Evolutionary conservation across 169 alveolate species (phyloP).

Genomic region (Plasmodium relictum): DNA sequence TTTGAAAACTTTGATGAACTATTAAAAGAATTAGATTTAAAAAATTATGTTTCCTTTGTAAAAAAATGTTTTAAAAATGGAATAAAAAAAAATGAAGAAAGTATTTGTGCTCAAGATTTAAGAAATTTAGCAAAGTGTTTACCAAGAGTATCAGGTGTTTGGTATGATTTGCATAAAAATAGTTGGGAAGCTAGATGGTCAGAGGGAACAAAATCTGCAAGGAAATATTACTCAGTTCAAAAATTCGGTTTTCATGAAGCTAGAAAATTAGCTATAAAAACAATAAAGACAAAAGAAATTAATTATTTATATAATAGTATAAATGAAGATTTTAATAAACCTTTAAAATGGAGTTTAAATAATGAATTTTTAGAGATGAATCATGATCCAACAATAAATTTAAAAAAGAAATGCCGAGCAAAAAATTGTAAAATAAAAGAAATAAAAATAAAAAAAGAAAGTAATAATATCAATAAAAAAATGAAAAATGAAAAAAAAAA

Average conservation of each 20-base stretch:
- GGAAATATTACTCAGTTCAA: slow-evolving; percentile 85
- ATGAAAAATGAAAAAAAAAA: slow-evolving; percentile 20
- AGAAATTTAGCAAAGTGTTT: slow-evolving; percentile 84
- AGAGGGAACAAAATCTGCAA: slow-evolving; percentile 84
- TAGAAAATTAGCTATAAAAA: slow-evolving; percentile 84
- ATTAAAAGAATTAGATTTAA: slow-evolving; percentile 35
- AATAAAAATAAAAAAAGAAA: slow-evolving; percentile 45
- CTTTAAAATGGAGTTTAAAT: slow-evolving; percentile 48
- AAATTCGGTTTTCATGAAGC: slow-evolving; percentile 88
- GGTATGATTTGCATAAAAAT: slow-evolving; percentile 86
- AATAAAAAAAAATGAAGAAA: slow-evolving; percentile 38
- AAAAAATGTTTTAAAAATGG: slow-evolving; percentile 52
- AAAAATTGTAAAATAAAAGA: slow-evolving; percentile 46
- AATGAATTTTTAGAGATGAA: slow-evolving; percentile 59
- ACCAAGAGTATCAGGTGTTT: slow-evolving; percentile 86
- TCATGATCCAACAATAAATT: slow-evolving; percentile 57
- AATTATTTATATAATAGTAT: slow-evolving; percentile 61
- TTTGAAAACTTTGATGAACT: slow-evolving; percentile 56
- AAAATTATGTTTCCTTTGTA: slow-evolving; percentile 46
- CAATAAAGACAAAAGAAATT: slow-evolving; percentile 78
- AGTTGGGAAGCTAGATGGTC: slow-evolving; percentile 89
- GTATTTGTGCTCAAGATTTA: slow-evolving; percentile 80
- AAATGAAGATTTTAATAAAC: slow-evolving; percentile 46
- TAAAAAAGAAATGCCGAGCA: slow-evolving; percentile 56
- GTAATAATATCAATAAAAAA: slow-evolving; percentile 14